Percentiles rank a stretch among this genome's conserved stretches.
phyloP scores from a whole-genome alignment of 768 basidiomycete genomes.

The Epithele typhae region DNA sequence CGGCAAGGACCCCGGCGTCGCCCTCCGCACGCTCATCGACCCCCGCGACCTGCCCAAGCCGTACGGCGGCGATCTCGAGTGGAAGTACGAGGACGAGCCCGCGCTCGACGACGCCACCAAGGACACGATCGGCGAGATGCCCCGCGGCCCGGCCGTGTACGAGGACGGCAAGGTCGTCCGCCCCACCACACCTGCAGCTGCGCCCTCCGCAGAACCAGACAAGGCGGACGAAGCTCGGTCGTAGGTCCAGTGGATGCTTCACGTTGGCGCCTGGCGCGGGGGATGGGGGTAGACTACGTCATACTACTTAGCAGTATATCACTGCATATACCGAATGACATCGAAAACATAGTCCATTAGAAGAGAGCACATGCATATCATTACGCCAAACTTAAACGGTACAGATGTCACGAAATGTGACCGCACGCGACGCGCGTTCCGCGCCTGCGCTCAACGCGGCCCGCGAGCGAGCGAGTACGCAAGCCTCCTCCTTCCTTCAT shows the following conservation, averaged over 20 bases:
- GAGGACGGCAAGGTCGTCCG: slow-evolving; percentile 38
- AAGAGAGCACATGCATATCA: no score
- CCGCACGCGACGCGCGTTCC: slow-evolving; percentile 20
- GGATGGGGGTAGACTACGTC: no score
- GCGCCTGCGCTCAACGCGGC: slow-evolving; percentile 4
- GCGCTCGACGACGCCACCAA: slow-evolving; percentile 52
- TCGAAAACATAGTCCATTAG: no score
- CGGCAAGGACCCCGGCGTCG: slow-evolving; percentile 51
- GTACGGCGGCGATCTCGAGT: slow-evolving; percentile 75
- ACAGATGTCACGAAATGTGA: slow-evolving; percentile 9
- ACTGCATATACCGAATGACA: no score
- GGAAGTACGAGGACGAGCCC: slow-evolving; percentile 66
- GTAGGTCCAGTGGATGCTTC: no score
- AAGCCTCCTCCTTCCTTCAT: slow-evolving; percentile 5
- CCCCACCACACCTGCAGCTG: slow-evolving; percentile 14
- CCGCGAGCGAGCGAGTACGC: slow-evolving; percentile 1
- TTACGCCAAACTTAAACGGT: no score
- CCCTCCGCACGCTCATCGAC: slow-evolving; percentile 48
- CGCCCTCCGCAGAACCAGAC: no score
- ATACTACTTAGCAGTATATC: no score
- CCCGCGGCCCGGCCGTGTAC: slow-evolving; percentile 52
- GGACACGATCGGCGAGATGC: slow-evolving; percentile 43
- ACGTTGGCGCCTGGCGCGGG: no score
- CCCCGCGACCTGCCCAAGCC: slow-evolving; percentile 51
- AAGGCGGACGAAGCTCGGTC: no score